A percentile compares a stretch with the other conserved stretches of the same genome.
These are phyloP conservation scores for Diaporthe nobilis DNA, from an alignment of 2,329 filamentous ascomycete species.

Conservation along the genomic window DNA sequence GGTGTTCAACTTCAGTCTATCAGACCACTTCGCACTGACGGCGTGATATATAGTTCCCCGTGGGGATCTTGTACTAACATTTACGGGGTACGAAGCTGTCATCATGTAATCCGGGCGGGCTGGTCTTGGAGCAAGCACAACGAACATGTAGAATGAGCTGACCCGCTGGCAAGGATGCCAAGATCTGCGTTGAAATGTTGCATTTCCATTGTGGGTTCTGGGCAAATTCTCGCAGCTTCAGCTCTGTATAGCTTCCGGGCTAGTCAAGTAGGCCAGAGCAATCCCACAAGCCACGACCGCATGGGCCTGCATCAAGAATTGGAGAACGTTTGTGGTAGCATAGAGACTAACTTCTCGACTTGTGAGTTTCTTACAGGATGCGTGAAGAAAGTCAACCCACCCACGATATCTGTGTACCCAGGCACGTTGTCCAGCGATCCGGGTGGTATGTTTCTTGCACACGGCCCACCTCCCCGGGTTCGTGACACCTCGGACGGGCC, in stretches of 20 bases:
- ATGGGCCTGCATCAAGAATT: not conserved
- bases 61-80: constrained; percentile 6
- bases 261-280: not conserved
- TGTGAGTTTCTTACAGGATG: not conserved
- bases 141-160: constrained; percentile 13
- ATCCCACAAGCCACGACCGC: not conserved
- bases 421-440: not conserved
- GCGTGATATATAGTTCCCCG: constrained; percentile 9
- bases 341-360: not conserved
- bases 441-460: constrained; percentile 6
- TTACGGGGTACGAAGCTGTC: not conserved
- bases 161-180: constrained; percentile 28
- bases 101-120: not conserved
- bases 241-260: not conserved
- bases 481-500: not conserved
- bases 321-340: not conserved
- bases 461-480: constrained; percentile 11
- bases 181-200: constrained; percentile 20
- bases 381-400: not conserved
- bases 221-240: constrained; percentile 25
- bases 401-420: not conserved
- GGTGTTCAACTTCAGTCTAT: not conserved
- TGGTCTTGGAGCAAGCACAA: not conserved
- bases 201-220: constrained; percentile 22
- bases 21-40: not conserved